Evolutionary conservation across 768 basidiomycete genomes (phyloP).

Genomic region (Naematelia encephala): DNA sequence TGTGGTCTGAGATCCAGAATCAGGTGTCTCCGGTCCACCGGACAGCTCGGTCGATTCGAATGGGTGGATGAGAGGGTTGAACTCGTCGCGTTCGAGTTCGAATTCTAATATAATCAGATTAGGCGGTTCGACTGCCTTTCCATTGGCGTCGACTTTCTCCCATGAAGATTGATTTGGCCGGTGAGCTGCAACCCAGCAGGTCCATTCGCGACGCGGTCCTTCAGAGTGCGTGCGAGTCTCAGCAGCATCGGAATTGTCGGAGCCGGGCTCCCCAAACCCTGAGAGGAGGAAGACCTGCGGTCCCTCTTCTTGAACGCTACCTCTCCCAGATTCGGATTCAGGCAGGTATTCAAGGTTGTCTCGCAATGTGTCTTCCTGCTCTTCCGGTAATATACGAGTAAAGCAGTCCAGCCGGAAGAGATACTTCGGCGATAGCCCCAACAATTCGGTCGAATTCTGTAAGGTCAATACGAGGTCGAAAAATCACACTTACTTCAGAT

Average conservation of each 20-base stretch:
- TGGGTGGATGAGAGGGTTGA: conserved; percentile 68
- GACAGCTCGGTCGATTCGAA: conserved; percentile 20
- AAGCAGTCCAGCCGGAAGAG: conserved; percentile 72
- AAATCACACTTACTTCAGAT: conserved; percentile 62
- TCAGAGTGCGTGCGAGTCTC: conserved; percentile 48
- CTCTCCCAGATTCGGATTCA: conserved; percentile 54
- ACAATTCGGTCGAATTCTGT: conserved; percentile 70
- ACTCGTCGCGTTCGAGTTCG: conserved; percentile 66
- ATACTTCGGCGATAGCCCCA: conserved; percentile 67
- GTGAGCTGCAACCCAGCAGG: conserved; percentile 51
- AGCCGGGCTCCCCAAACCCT: conserved; percentile 69
- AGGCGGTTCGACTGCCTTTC: conserved; percentile 56
- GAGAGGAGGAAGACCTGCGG: conserved; percentile 60
- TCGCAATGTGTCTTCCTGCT: conserved; percentile 65
- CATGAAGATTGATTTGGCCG: conserved; percentile 41
- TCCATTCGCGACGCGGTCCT: conserved; percentile 45
- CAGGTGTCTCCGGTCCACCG: conserved; percentile 25
- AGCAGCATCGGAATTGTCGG: conserved; percentile 32
- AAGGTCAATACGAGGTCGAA: not conserved
- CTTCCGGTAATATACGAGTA: conserved; percentile 64
- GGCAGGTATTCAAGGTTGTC: conserved; percentile 70
- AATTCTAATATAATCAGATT: conserved; percentile 70
- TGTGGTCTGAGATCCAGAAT: conserved; percentile 24
- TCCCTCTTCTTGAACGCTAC: conserved; percentile 53
- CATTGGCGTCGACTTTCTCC: conserved; percentile 48